A percentile compares a stretch with the other conserved stretches of the same genome.
phyloP scores from a whole-genome alignment of 371 early-diverging fungal species.

The Mortierella sp. region DNA sequence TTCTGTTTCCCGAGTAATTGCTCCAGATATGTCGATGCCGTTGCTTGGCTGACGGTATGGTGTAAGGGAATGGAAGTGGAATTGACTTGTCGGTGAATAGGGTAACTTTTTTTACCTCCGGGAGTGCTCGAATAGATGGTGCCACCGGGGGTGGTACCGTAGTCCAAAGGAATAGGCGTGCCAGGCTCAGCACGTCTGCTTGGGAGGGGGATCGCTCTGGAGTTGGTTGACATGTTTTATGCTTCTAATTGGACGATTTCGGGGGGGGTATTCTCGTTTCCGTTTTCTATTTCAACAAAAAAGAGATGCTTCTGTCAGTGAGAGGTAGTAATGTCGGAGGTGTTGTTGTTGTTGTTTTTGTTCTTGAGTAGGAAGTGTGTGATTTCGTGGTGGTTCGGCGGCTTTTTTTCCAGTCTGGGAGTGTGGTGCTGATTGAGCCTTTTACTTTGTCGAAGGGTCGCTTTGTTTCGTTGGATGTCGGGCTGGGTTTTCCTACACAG shows the following conservation, averaged over 20 bases:
- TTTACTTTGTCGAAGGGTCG: not conserved
- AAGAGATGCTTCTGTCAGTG: not conserved
- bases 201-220: slow-evolving; percentile 64
- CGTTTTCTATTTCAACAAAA: slow-evolving; percentile 29
- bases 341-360: not conserved
- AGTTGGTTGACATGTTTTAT: slow-evolving; percentile 56
- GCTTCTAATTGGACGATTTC: slow-evolving; percentile 43
- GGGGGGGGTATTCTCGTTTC: slow-evolving; percentile 53
- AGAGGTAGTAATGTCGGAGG: not conserved
- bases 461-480: not conserved
- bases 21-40: too few relatives aligned
- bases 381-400: not conserved
- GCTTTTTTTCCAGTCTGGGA: not conserved
- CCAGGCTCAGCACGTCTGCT: slow-evolving; percentile 66
- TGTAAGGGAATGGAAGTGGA: not conserved
- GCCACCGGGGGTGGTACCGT: slow-evolving; percentile 71
- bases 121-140: slow-evolving; percentile 74
- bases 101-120: slow-evolving; percentile 61
- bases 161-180: slow-evolving; percentile 65
- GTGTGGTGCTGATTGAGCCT: not conserved
- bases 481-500: not conserved
- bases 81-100: not conserved
- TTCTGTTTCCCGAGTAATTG: too few relatives aligned
- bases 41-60: not conserved
- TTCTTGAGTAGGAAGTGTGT: not conserved